Evolutionary conservation across 2,329 filamentous ascomycete genomes (phyloP).

Genomic region (Westerdykella ornata): DNA sequence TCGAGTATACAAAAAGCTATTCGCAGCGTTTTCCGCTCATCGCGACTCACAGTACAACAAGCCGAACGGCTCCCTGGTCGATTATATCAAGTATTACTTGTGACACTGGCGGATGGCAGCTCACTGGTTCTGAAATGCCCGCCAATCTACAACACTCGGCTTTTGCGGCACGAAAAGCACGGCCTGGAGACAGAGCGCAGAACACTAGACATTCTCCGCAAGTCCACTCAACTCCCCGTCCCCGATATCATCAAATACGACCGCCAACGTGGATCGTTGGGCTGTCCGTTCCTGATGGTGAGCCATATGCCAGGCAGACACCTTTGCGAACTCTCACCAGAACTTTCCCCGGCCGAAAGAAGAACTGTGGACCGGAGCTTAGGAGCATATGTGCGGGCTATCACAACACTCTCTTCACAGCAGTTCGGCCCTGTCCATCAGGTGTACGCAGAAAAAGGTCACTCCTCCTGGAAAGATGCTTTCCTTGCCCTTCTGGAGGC

Average conservation of each 20-base stretch:
- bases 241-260: constrained; percentile 39
- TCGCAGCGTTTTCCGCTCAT: constrained; percentile 26
- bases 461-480: constrained; percentile 47
- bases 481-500: constrained; percentile 49
- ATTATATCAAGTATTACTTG: constrained; percentile 39
- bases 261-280: constrained; percentile 19
- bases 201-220: constrained; percentile 34
- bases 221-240: constrained; percentile 33
- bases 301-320: constrained; percentile 29
- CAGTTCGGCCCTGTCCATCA: constrained; percentile 48
- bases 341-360: constrained; percentile 33
- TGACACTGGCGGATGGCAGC: constrained; percentile 36
- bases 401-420: constrained; percentile 43
- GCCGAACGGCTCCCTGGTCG: constrained; percentile 30
- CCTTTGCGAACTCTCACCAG: constrained; percentile 25
- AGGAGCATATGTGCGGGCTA: constrained; percentile 37
- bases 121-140: constrained; percentile 39
- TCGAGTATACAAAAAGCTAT: constrained; percentile 32
- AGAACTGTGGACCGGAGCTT: constrained; percentile 37
- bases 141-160: constrained; percentile 32
- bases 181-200: constrained; percentile 37
- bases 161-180: constrained; percentile 41
- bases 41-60: constrained; percentile 28
- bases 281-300: constrained; percentile 31
- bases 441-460: constrained; percentile 43